Percentiles rank a stretch among this genome's conserved stretches.
phyloP scores from a whole-genome alignment of 345 rosid genomes.

The Eucalyptus guilfoylei region DNA sequence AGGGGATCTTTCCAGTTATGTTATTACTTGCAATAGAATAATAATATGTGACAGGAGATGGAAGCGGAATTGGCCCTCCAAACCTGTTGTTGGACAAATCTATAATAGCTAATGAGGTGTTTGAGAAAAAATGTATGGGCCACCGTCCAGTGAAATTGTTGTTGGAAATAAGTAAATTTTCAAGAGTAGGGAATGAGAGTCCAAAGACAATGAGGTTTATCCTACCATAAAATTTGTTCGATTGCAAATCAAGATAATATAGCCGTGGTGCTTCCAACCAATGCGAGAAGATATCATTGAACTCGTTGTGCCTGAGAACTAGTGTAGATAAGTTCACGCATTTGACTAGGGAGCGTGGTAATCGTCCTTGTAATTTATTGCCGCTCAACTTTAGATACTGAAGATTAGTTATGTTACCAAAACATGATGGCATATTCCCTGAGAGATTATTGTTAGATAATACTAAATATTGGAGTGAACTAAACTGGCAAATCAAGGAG shows the following conservation, averaged over 20 bases:
- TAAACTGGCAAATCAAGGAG: not conserved
- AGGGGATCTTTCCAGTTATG: not conserved
- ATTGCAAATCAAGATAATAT: rapidly evolving
- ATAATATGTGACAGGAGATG: not conserved
- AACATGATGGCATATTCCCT: not conserved
- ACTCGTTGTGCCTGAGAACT: rapidly evolving
- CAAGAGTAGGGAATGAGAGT: not conserved
- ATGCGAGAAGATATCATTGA: not conserved
- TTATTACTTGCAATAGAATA: not conserved
- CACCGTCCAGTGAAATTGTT: not conserved
- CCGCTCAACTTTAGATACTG: rapidly evolving
- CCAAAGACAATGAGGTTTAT: not conserved
- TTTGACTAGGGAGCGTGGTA: not conserved
- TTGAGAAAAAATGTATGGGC: rapidly evolving
- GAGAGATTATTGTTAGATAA: not conserved
- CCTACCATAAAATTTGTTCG: not conserved
- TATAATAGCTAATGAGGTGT: not conserved
- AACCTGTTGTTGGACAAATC: not conserved
- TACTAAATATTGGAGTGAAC: rapidly evolving
- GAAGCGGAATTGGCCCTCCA: not conserved
- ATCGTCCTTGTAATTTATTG: not conserved
- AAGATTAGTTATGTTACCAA: not conserved
- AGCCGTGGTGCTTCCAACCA: rapidly evolving
- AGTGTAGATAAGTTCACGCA: not conserved
- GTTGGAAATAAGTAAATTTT: rapidly evolving